Conservation (phyloP, 1,284 basidiomycete genomes). For the Cutaneotrichosporon daszewskae region DNA sequence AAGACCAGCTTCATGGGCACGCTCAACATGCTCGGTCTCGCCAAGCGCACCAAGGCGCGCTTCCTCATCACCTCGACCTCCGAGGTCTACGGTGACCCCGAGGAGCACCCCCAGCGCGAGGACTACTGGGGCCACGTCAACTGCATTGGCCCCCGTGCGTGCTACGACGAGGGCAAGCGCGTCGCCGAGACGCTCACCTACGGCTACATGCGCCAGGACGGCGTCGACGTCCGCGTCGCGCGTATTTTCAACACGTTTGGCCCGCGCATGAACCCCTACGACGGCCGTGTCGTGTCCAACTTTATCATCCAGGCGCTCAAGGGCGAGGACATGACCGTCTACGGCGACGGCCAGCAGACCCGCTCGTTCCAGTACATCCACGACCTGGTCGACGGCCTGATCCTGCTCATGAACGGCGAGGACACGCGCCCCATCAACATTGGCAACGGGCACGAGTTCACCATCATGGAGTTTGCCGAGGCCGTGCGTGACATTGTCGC, state of each 20-base stretch:
- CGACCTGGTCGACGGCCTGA: slow-evolving; percentile 58
- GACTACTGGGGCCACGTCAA: slow-evolving; percentile 99
- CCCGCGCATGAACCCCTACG: slow-evolving; percentile 77
- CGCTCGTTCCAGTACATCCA: slow-evolving; percentile 86
- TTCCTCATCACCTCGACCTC: slow-evolving; percentile 88
- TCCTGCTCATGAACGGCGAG: slow-evolving; percentile 84
- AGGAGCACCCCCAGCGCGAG: slow-evolving; percentile 91
- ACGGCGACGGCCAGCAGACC: slow-evolving; percentile 92
- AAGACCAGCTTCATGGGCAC: slow-evolving; percentile 98
- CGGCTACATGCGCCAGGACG: slow-evolving; percentile 88
- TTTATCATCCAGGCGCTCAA: slow-evolving; percentile 95
- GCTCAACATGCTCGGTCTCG: slow-evolving; percentile 96
- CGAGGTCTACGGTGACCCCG: slow-evolving; percentile 96
- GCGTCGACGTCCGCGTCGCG: slow-evolving; percentile 89
- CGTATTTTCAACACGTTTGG: slow-evolving; percentile 78
- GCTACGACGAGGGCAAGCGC: slow-evolving; percentile 97
- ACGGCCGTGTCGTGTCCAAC: slow-evolving; percentile 96
- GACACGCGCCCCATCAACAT: slow-evolving; percentile 92
- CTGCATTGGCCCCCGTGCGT: slow-evolving; percentile 91
- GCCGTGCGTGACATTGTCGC: slow-evolving; percentile 82
- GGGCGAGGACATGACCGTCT: slow-evolving; percentile 92
- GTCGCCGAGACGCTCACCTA: slow-evolving; percentile 92
- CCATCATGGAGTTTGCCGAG: slow-evolving; percentile 81
- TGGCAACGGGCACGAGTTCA: slow-evolving; percentile 89
- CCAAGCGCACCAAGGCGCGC: slow-evolving; percentile 92